Conservation (phyloP, 169 alveolate genomes). For the Cryptosporidium tyzzeri region DNA sequence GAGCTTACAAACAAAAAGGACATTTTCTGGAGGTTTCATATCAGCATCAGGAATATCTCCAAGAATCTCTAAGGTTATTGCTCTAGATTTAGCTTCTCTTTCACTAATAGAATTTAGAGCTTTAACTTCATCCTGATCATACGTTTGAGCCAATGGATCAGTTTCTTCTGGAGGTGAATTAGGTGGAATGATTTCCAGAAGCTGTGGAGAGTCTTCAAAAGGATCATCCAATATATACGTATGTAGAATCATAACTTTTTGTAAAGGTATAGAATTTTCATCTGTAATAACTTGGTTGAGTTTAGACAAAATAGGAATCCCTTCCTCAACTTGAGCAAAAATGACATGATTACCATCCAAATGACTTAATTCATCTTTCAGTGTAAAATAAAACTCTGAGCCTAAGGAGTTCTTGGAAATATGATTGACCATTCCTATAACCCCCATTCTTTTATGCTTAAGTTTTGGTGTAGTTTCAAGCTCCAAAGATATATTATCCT, state of each 20-base stretch:
- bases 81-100: slow-evolving; percentile 93
- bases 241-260: slow-evolving; percentile 90
- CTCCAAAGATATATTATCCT: slow-evolving; percentile 70
- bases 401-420: slow-evolving; percentile 81
- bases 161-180: slow-evolving; percentile 81
- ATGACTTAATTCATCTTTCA: slow-evolving; percentile 80
- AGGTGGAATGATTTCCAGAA: slow-evolving; percentile 81
- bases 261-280: slow-evolving; percentile 86
- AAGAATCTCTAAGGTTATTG: slow-evolving; percentile 94
- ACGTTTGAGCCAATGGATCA: neutral
- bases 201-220: slow-evolving; percentile 86
- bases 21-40: slow-evolving; percentile 98
- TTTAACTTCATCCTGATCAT: slow-evolving; percentile 83
- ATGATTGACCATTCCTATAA: slow-evolving; percentile 86
- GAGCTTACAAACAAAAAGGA: slow-evolving; percentile 96
- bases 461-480: slow-evolving; percentile 81
- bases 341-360: slow-evolving; percentile 89
- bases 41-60: slow-evolving; percentile 99
- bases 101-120: slow-evolving; percentile 87
- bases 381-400: slow-evolving; percentile 89
- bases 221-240: slow-evolving; percentile 93
- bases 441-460: slow-evolving; percentile 86
- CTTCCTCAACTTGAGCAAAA: slow-evolving; percentile 91
- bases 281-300: slow-evolving; percentile 87
- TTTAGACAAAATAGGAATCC: slow-evolving; percentile 85